Percentiles rank a stretch among this genome's conserved stretches.
Evolutionary conservation across 2,329 filamentous ascomycete genomes (phyloP).

Genomic region (Aspergillus persii): DNA sequence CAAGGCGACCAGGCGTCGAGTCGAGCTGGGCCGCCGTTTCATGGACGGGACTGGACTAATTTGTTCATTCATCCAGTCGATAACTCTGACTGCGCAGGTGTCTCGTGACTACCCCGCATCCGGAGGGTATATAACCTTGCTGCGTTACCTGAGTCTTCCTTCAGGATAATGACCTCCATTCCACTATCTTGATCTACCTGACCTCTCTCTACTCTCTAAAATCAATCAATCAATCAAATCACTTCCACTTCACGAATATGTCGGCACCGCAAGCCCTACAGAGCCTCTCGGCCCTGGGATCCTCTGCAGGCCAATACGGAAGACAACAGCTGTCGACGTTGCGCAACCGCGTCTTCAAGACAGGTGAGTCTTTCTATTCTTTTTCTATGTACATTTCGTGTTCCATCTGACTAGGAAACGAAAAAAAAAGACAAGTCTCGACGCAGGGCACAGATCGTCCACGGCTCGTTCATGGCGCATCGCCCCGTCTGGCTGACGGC

Average conservation of each 20-base stretch:
- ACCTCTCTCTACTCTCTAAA: too few relatives aligned
- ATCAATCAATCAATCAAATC: too few relatives aligned
- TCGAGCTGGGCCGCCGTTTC: not conserved
- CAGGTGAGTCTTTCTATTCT: constrained; percentile 12
- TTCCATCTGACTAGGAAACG: not conserved
- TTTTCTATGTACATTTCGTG: not conserved
- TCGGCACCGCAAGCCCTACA: constrained; percentile 22
- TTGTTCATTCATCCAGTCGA: not conserved
- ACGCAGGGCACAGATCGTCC: constrained; percentile 26
- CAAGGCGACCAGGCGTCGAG: not conserved
- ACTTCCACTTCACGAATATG: constrained; percentile 11
- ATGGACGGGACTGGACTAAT: not conserved
- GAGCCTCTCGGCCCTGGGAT: constrained; percentile 17
- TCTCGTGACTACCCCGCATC: constrained; percentile 25
- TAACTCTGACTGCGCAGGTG: not conserved
- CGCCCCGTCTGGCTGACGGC: constrained; percentile 34
- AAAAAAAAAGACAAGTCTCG: constrained; percentile 24
- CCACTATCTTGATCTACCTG: too few relatives aligned
- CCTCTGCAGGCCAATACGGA: constrained; percentile 16
- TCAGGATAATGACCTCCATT: not conserved
- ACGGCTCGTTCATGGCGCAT: constrained; percentile 32
- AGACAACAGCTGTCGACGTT: constrained; percentile 17
- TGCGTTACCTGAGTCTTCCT: constrained; percentile 7
- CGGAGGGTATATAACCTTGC: constrained; percentile 18
- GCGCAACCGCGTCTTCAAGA: constrained; percentile 19